These are phyloP conservation scores for Pseudotsuga menziesii DNA, from an alignment of 75 land plant species.

Conservation along the genomic window DNA sequence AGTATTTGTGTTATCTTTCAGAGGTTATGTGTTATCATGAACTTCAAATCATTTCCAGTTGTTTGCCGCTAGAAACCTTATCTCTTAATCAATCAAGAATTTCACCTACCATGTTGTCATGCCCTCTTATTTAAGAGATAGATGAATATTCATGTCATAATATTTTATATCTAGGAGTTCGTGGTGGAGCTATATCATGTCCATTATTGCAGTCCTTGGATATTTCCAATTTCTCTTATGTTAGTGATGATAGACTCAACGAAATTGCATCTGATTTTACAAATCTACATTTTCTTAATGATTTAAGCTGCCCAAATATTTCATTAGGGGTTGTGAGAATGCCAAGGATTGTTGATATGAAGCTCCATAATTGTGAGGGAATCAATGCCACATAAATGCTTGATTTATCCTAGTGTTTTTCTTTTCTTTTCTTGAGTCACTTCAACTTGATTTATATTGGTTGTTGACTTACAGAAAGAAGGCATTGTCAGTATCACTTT, in stretches of 20 bases:
- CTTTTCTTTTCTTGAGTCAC: slow-evolving; percentile 57
- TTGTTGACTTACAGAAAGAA: slow-evolving; percentile 70
- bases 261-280: slow-evolving; percentile 67
- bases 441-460: slow-evolving; percentile 75
- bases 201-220: no score
- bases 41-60: slow-evolving; percentile 72
- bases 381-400: slow-evolving; percentile 91
- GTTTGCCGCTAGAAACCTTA: slow-evolving; percentile 77
- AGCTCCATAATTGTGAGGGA: slow-evolving; percentile 87
- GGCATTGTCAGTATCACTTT: no score
- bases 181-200: slow-evolving; percentile 76
- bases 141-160: slow-evolving; percentile 87
- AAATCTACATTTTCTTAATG: slow-evolving; percentile 75
- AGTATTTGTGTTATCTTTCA: slow-evolving; percentile 45
- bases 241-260: slow-evolving; percentile 87
- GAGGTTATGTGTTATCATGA: slow-evolving; percentile 72
- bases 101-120: slow-evolving; percentile 69
- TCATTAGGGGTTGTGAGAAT: no score
- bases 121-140: slow-evolving; percentile 59
- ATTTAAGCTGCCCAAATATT: slow-evolving; percentile 87
- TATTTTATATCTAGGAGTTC: slow-evolving; percentile 92
- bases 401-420: slow-evolving; percentile 63
- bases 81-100: slow-evolving; percentile 76
- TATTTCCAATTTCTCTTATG: no score
- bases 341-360: slow-evolving; percentile 75